Evolutionary conservation across 1,284 basidiomycete species (phyloP), one percentile per base, ranked within the genome.

Genomic region (Erythrobasidium hasegawianum): DNA sequence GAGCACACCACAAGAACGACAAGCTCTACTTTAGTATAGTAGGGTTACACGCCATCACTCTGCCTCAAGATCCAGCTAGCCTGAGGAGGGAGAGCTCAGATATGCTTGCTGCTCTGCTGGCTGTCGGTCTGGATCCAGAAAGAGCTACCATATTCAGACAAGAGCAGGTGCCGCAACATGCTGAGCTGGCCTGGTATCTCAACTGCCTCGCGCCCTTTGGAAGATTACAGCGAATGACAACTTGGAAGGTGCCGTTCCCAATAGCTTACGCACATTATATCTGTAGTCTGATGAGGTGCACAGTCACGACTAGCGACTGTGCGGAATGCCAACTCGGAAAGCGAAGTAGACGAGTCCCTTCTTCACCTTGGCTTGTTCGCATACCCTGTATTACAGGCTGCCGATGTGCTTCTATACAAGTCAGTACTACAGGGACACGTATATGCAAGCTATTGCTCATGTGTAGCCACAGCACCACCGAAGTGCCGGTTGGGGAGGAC

Each of bases 401-500:
- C 93, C 0, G 95, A 97, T 74, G 88, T 97, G 56, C 80, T 97
- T 10, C 81, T 87, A 1, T 97, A 97, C 77, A 84, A 83, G 89
- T 88, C 72, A 64, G 81, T 72, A 26, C 29, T 4, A n/a, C n/a
- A n/a, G 20, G 13, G 8, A 16, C 33, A 33, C 33, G 33, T 5
- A 33, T 11, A 5, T 33, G 5, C 33, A 4, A 33, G 5, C 11
- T 11, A 11, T 4, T 16, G 64, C 22, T 59, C 55, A 50, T 59
- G 38, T 29, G 1, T 18, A 26, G 33, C 16, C 26, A 11, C 67
- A 92, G 90, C 72, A 84, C 91, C 1, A 96, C 92, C 0, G 88
- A 94, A 76, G 89, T 97, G 0, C 94, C 94, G 0, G 92, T 97
- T 1, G 94, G 94, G 22, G 91, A 97, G 74, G 94, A 97, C 75